Evolutionary conservation across 345 rosid species (phyloP).

Genomic region (Aquilaria sinensis): DNA sequence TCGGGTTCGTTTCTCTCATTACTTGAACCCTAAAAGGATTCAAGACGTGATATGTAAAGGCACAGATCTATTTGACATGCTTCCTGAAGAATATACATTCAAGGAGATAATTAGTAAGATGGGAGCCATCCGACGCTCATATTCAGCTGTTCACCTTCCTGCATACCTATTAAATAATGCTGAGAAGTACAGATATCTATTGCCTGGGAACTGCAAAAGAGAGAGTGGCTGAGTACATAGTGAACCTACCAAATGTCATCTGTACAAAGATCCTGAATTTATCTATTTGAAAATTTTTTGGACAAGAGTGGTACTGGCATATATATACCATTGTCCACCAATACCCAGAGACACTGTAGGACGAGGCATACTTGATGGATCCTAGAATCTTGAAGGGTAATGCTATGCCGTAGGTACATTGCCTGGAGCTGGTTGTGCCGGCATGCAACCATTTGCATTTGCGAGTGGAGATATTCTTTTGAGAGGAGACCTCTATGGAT

Average conservation of each 20-base stretch:
- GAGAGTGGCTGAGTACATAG: constrained; percentile 52
- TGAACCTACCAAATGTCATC: not conserved
- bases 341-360: constrained; percentile 5
- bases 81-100: constrained; percentile 91
- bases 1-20: constrained; percentile 83
- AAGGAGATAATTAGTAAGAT: constrained; percentile 83
- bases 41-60: constrained; percentile 89
- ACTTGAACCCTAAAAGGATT: constrained; percentile 65
- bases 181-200: constrained; percentile 60
- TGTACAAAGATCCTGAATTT: not conserved
- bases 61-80: constrained; percentile 75
- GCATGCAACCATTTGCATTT: constrained; percentile 12
- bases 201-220: constrained; percentile 86
- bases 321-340: constrained; percentile 11
- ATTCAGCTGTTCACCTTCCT: constrained; percentile 85
- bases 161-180: constrained; percentile 54
- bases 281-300: constrained; percentile 9
- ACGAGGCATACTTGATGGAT: constrained; percentile 6
- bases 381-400: constrained; percentile 16
- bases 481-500: constrained; percentile 9
- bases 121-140: constrained; percentile 73
- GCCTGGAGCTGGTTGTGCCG: constrained; percentile 8
- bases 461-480: constrained; percentile 12
- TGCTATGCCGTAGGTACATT: constrained; percentile 11
- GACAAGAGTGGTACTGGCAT: constrained; percentile 14